These are phyloP conservation scores for Hypomyces rosellus DNA, from an alignment of 2,329 filamentous ascomycete genomes.

Conservation along the genomic window DNA sequence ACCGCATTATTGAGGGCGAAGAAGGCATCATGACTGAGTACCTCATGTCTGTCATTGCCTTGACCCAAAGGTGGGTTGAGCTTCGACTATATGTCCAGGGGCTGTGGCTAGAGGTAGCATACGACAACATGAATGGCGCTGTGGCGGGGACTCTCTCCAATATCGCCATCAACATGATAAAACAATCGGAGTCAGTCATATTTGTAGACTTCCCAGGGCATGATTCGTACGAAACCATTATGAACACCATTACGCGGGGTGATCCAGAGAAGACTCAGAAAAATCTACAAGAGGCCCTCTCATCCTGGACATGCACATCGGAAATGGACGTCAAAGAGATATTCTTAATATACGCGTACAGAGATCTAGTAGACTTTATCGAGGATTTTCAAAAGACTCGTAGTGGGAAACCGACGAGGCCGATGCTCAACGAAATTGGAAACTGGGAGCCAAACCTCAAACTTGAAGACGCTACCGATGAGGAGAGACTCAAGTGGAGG, in stretches of 20 bases:
- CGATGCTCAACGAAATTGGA: constrained; percentile 31
- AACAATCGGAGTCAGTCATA: constrained; percentile 30
- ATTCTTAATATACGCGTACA: constrained; percentile 36
- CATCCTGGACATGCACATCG: neutral
- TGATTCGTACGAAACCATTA: constrained; percentile 36
- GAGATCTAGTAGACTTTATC: constrained; percentile 38
- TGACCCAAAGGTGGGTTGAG: constrained; percentile 30
- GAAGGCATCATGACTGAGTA: constrained; percentile 34
- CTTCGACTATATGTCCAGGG: constrained; percentile 35
- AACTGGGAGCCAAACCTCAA: constrained; percentile 38
- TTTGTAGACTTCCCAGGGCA: constrained; percentile 41
- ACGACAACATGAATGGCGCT: constrained; percentile 37
- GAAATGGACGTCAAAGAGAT: constrained; percentile 36
- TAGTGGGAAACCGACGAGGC: constrained; percentile 40
- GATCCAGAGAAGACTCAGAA: constrained; percentile 24
- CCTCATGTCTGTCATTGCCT: constrained; percentile 35
- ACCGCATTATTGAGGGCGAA: constrained; percentile 35
- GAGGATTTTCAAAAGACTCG: constrained; percentile 38
- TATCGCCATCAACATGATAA: constrained; percentile 35
- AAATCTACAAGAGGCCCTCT: constrained; percentile 4
- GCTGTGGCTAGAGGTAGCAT: constrained; percentile 39
- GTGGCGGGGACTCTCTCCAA: constrained; percentile 38
- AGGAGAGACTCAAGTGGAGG: constrained; percentile 39
- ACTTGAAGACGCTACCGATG: constrained; percentile 29
- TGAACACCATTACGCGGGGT: constrained; percentile 34